Evolutionary conservation across 2,329 filamentous ascomycete species (phyloP), one percentile per base, ranked within the genome.

Genomic region (Aspergillus neoniger): DNA sequence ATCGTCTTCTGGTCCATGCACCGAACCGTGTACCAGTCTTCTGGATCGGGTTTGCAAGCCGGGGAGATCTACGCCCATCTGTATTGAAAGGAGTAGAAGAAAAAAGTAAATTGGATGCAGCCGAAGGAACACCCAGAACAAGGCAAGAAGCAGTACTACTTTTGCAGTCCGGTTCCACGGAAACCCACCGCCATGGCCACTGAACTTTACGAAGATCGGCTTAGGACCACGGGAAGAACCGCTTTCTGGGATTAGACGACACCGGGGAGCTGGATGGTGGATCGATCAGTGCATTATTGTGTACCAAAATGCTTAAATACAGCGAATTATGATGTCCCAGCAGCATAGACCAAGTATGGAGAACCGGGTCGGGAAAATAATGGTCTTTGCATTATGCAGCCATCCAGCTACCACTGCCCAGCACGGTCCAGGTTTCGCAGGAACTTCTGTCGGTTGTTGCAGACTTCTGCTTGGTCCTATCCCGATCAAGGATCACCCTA

Each of bases 1-100:
- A 55, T 55, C 53, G 28, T 30, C 41, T 44, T 55, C n/a, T 50
- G 53, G 53, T 55, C 53, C 53, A 55, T 55, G 53, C 53, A 55
- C 53, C 38, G 30, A 38, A 43, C 36, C 38, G 36, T 28, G 43
- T 21, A 47, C 39, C 53, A 55, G 25, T 47, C 53, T 32, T 30
- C 47, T 50, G 47, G 47, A 50, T 50, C 47, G n/a, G 23, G 39
- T 28, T 43, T 14, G 41, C 53, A n/a, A 36, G 53, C 28, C 17
- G 39, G 23, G n/a, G 25, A 47, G 53, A 44, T 44, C 25, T 14
- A 21, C 25, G 23, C 19, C 41, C 14, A 21, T 44, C 41, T 44
- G 32, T 14, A 14, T 36, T 12, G 12, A 36, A 36, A 36, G 12
- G 32, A 36, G 5, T 6, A 23, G 51, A 21, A 19, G 1, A 39